phyloP scores from a whole-genome alignment of 768 basidiomycete species.

The Pluteus cervinus region DNA sequence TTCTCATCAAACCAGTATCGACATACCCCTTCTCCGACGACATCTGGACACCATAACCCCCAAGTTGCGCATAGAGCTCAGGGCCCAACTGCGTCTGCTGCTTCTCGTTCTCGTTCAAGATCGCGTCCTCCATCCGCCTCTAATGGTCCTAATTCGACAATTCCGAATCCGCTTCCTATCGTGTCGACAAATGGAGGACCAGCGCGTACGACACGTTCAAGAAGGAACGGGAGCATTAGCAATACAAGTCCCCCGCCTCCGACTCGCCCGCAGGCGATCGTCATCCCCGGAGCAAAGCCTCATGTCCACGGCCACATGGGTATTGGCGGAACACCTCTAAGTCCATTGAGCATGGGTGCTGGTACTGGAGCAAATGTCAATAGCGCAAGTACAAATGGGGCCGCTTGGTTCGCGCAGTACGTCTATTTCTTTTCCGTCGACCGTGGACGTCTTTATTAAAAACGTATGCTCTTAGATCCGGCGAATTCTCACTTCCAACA shows the following conservation, averaged over 20 bases:
- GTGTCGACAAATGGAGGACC: slow-evolving; percentile 46
- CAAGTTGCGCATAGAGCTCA: too few species aligned
- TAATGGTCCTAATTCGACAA: slow-evolving; percentile 7
- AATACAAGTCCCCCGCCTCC: slow-evolving; percentile 48
- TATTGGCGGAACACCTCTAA: slow-evolving; percentile 22
- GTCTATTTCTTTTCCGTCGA: neutral
- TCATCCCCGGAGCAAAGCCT: slow-evolving; percentile 52
- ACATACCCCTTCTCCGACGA: slow-evolving; percentile 7
- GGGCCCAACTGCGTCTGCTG: too few species aligned
- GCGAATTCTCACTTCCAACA: slow-evolving; percentile 38
- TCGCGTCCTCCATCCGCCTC: slow-evolving; percentile 7
- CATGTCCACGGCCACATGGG: too few species aligned
- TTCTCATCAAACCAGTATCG: slow-evolving; percentile 21
- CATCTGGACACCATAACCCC: slow-evolving; percentile 4
- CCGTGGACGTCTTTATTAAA: neutral
- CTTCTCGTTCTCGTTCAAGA: slow-evolving; percentile 7
- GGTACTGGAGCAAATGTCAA: slow-evolving; percentile 9
- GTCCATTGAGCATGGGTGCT: slow-evolving; percentile 4
- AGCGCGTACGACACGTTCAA: slow-evolving; percentile 45
- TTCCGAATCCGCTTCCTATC: slow-evolving; percentile 12
- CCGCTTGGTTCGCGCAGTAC: too few species aligned
- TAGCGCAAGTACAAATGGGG: too few species aligned
- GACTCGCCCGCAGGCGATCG: slow-evolving; percentile 57
- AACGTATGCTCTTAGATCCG: slow-evolving; percentile 1
- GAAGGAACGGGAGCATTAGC: slow-evolving; percentile 56